phyloP scores from a whole-genome alignment of 2,329 filamentous ascomycete species.

The Colletotrichum liaoningense region DNA sequence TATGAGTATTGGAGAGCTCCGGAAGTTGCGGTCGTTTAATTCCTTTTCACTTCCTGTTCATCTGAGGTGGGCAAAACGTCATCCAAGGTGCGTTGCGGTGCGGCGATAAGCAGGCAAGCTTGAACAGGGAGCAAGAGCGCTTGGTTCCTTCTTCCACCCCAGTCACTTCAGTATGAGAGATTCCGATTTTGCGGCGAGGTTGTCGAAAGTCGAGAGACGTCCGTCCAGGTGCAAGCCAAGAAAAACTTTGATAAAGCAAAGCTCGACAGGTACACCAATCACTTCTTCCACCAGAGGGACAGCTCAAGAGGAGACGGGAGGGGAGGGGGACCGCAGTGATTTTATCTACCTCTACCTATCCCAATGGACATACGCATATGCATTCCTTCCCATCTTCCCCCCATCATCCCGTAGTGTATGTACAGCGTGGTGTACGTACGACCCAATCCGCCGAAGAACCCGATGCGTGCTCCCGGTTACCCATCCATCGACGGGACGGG shows the following conservation, averaged over 20 bases:
- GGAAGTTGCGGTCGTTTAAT: neutral
- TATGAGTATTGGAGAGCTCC: neutral
- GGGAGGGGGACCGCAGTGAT: neutral
- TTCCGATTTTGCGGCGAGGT: neutral
- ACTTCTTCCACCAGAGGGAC: neutral
- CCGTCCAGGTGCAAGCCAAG: neutral
- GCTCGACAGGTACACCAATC: neutral
- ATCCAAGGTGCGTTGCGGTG: neutral
- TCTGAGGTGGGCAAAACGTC: slow-evolving; percentile 25
- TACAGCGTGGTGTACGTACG: no score
- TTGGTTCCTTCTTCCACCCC: neutral
- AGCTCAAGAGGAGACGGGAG: neutral
- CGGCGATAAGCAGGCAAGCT: neutral
- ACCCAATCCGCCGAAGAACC: slow-evolving; percentile 1
- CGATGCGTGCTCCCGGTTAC: slow-evolving; percentile 17
- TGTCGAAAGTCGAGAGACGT: neutral
- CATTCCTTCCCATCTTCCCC: neutral
- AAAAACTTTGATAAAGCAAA: neutral
- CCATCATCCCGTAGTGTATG: neutral
- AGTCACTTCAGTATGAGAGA: neutral
- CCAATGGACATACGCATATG: neutral
- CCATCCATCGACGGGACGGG: no score
- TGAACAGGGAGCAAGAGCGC: neutral
- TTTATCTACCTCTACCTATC: slow-evolving; percentile 18
- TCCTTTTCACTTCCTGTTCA: neutral